Conservation (phyloP, 768 basidiomycete genomes). For the Rhodotorula toruloides region DNA sequence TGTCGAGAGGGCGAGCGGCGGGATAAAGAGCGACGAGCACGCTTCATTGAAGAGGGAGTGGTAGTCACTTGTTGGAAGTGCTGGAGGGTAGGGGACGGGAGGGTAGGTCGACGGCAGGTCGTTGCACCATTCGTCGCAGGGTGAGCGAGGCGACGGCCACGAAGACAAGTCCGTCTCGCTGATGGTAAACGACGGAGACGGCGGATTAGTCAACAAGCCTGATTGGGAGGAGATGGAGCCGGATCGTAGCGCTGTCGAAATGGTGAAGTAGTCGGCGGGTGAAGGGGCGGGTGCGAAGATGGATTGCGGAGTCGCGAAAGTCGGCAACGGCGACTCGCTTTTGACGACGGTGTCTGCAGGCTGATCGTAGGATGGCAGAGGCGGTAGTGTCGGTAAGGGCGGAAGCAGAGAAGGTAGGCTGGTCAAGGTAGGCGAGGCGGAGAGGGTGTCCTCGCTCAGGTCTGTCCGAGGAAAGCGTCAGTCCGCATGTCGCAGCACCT, state of each 20-base stretch:
- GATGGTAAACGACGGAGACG: background rate
- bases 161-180: background rate
- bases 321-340: no score
- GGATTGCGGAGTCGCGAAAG: background rate
- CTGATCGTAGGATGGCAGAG: background rate
- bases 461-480: no score
- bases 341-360: background rate
- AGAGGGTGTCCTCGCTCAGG: no score
- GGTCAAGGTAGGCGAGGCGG: background rate
- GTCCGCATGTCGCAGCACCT: no score
- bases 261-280: background rate
- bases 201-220: background rate
- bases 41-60: background rate
- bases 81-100: background rate
- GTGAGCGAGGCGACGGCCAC: conserved; percentile 3
- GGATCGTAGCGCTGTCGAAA: background rate
- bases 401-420: background rate
- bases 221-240: background rate
- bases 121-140: background rate
- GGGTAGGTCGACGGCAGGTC: background rate
- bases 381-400: background rate
- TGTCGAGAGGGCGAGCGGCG: background rate
- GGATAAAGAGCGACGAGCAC: background rate
- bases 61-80: background rate
- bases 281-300: background rate